Evolutionary conservation across 208 protist species (phyloP), one percentile per base, ranked within the genome.

Genomic region (Crithidia thermophila): DNA sequence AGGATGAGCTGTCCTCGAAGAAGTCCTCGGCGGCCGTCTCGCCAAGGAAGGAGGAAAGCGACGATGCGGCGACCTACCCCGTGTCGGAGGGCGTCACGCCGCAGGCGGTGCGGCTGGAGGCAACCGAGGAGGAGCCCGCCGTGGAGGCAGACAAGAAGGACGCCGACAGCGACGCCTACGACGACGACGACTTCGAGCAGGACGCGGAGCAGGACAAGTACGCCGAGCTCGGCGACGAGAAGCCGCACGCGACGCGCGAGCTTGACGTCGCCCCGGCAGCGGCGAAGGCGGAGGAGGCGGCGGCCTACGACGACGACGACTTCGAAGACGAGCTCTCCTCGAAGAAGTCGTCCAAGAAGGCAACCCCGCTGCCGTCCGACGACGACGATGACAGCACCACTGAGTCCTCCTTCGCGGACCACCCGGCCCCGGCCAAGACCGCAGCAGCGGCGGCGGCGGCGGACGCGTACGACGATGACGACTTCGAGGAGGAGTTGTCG

Each of bases 261-360:
- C 18, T 13, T 1, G 23, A 40, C 31, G 16, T 55, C 28, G 28
- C 11, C 20, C 11, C 49, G n/a, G 30, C 49, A 36, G 16, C 21
- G 51, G 52, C 46, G 20, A 27, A 16, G 55, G 10, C 52, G 31
- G 42, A 8, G 4, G 51, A 20, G 33, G n/a, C 67, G 18, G 36
- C 67, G 21, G 43, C 43, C 50, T 72, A 84, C 60, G 50, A 58
- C 13, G 70, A 87, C 57, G 66, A 87, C 57, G 68, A 60, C 59
- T 80, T 83, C 55, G 74, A 82, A 31, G 60, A 78, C 10, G 46
- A 68, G n/a, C 43, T 53, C 7, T 62, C 64, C 14, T 46, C 40
- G 16, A 60, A 56, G 42, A 51, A 71, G 43, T 63, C 57, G 50
- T 46, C 61, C 14, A 47, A 21, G 27, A 56, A 8, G 34, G 39